These are phyloP conservation scores for Chrysoporthe austroafricana DNA, from an alignment of 2,329 filamentous ascomycete genomes.

Conservation along the genomic window DNA sequence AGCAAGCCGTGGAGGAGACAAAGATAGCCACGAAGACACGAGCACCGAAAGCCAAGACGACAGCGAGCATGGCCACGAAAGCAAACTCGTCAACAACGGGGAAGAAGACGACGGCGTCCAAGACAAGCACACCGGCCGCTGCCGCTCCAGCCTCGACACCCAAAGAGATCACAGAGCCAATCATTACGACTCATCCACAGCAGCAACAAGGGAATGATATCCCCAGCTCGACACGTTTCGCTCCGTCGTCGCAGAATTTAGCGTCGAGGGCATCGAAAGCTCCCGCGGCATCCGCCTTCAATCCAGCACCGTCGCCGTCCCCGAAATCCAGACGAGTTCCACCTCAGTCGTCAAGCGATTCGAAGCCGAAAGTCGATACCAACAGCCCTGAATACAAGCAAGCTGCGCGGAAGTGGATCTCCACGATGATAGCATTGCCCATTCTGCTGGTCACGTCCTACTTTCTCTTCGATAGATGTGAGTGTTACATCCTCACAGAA, in stretches of 20 bases:
- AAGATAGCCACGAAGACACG: constrained; percentile 11
- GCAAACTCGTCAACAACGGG: not conserved
- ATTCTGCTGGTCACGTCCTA: constrained; percentile 60
- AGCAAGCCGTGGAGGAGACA: not conserved
- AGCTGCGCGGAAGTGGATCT: constrained; percentile 50
- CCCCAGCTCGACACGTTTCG: constrained; percentile 3
- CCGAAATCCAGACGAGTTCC: not conserved
- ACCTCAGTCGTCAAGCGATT: not conserved
- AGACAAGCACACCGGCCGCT: not conserved
- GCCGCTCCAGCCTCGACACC: constrained; percentile 2
- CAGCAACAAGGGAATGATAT: not conserved
- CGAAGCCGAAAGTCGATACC: constrained; percentile 32
- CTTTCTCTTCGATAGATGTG: constrained; percentile 55
- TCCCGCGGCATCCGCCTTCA: not conserved
- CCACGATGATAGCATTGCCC: constrained; percentile 55
- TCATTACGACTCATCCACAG: not conserved
- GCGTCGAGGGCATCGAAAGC: constrained; percentile 1
- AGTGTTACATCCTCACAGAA: constrained; percentile 33
- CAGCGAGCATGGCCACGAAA: not conserved
- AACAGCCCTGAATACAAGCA: constrained; percentile 48
- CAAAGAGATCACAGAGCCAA: not conserved
- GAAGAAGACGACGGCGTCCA: constrained; percentile 1
- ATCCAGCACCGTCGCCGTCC: not conserved
- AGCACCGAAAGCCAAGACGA: not conserved
- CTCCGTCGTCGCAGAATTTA: not conserved